Conservation (phyloP, 768 basidiomycete species). For the Pholiota conissans region DNA sequence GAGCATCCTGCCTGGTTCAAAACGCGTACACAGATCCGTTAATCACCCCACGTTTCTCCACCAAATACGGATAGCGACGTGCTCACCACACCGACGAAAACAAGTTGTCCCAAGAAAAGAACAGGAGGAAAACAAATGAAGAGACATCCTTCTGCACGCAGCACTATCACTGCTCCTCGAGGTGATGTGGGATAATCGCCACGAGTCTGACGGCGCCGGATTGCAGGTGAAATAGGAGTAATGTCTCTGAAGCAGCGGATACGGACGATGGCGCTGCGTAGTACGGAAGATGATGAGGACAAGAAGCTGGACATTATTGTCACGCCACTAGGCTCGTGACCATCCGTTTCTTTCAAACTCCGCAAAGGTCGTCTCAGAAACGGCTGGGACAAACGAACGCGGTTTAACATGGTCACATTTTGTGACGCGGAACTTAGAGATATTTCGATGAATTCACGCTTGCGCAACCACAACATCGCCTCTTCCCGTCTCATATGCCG, state of each 20-base stretch:
- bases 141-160: neutral
- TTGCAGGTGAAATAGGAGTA: neutral
- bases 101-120: conserved; percentile 1
- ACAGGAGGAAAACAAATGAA: neutral
- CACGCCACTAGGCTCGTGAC: no score
- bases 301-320: no score
- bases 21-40: neutral
- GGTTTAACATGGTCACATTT: no score
- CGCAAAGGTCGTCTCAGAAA: no score
- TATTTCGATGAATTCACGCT: no score
- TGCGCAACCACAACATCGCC: no score
- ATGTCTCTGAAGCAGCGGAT: no score
- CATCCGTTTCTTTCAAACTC: no score
- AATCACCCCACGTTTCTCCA: neutral
- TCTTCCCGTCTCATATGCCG: no score
- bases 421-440: no score
- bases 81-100: conserved; percentile 5
- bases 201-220: conserved; percentile 1
- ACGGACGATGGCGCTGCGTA: neutral
- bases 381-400: no score
- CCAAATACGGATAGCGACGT: neutral
- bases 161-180: neutral
- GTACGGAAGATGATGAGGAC: no score
- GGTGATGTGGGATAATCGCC: neutral
- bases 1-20: conserved; percentile 14